phyloP scores from a whole-genome alignment of 169 alveolate species.

The Plasmodium chabaudi region DNA sequence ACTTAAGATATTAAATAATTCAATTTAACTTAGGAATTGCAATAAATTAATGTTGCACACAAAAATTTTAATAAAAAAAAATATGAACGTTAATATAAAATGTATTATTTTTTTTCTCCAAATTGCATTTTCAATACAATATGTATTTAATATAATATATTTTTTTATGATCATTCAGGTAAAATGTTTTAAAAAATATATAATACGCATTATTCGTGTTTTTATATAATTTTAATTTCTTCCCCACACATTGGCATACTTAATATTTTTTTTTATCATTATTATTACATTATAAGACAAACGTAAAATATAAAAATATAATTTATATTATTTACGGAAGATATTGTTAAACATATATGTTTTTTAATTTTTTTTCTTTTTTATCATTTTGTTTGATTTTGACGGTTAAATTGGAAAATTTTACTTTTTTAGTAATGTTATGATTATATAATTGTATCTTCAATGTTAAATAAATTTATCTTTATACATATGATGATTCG shows the following conservation, averaged over 20 bases:
- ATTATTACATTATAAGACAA: constrained; percentile 25
- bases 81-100: not conserved
- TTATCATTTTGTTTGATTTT: constrained; percentile 24
- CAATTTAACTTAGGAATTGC: not conserved
- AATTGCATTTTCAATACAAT: not conserved
- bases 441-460: constrained; percentile 9
- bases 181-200: too few relatives aligned
- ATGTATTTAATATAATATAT: too few relatives aligned
- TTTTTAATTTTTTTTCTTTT: not conserved
- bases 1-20: not conserved
- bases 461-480: not conserved
- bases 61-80: not conserved
- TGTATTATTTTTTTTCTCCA: not conserved
- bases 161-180: too few relatives aligned
- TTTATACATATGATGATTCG: not conserved
- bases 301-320: constrained; percentile 13
- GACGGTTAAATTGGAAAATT: not conserved
- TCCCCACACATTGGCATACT: not conserved
- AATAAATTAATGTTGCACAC: constrained; percentile 9
- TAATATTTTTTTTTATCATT: not conserved
- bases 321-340: not conserved
- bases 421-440: constrained; percentile 1
- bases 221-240: too few relatives aligned
- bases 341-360: constrained; percentile 21
- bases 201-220: too few relatives aligned